Percentiles rank a stretch among this genome's conserved stretches.
Conservation (phyloP, 352 stramenopile species). For the Phytophthora litchii region DNA sequence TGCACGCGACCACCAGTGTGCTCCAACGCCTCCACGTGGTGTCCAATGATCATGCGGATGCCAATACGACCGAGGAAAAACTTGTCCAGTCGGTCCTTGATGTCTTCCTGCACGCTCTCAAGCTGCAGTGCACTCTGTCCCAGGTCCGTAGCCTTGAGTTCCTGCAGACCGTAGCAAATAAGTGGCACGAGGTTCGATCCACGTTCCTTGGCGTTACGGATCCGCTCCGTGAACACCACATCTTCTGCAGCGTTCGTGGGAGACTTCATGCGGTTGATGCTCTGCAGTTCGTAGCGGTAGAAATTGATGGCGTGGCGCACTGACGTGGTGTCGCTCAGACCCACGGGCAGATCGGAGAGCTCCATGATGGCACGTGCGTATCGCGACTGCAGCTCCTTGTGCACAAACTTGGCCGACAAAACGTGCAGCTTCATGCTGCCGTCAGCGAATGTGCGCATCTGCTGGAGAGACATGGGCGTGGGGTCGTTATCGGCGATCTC, state of each 20-base stretch:
- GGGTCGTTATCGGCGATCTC: conserved; percentile 56
- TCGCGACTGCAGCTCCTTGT: conserved; percentile 74
- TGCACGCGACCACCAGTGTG: conserved; percentile 64
- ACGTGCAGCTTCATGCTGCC: conserved; percentile 62
- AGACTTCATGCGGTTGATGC: conserved; percentile 46
- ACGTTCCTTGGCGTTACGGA: conserved; percentile 53
- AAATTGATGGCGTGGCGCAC: conserved; percentile 65
- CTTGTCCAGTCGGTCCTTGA: conserved; percentile 89
- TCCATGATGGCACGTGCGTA: conserved; percentile 73
- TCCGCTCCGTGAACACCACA: conserved; percentile 57
- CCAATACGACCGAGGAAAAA: conserved; percentile 99
- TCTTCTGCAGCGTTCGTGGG: conserved; percentile 56
- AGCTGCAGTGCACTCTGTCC: conserved; percentile 56
- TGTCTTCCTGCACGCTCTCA: conserved; percentile 65
- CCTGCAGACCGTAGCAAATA: conserved; percentile 69
- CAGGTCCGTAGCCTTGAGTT: conserved; percentile 61
- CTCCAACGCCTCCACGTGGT: conserved; percentile 69
- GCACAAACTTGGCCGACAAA: conserved; percentile 63
- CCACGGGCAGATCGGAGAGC: conserved; percentile 71
- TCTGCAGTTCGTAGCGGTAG: conserved; percentile 61
- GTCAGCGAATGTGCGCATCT: conserved; percentile 77
- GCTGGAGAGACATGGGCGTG: conserved; percentile 72
- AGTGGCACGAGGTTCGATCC: conserved; percentile 76
- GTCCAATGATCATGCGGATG: conserved; percentile 98
- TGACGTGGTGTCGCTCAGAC: conserved; percentile 58